Evolutionary conservation across 108 stramenopile genomes (phyloP).

Genomic region (Skeletonema grethae): DNA sequence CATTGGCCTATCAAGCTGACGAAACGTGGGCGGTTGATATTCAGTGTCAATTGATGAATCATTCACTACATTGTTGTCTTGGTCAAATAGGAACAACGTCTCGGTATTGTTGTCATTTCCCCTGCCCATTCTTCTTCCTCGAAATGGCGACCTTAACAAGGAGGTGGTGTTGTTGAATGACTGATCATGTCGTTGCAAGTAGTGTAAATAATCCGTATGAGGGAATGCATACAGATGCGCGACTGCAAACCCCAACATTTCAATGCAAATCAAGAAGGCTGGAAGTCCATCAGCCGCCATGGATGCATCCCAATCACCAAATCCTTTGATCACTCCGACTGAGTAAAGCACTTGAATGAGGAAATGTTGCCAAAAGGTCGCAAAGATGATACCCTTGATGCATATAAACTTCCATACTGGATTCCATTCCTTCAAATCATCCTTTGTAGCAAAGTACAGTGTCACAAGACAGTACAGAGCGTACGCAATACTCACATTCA

Average conservation of each 20-base stretch:
- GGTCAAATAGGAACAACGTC: conserved; percentile 39
- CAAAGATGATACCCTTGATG: conserved; percentile 66
- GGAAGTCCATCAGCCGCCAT: conserved; percentile 44
- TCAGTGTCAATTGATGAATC: conserved; percentile 28
- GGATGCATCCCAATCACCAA: conserved; percentile 39
- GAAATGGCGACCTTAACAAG: neutral
- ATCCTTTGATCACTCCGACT: conserved; percentile 31
- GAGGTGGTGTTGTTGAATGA: conserved; percentile 1
- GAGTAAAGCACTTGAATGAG: conserved; percentile 27
- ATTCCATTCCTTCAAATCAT: conserved; percentile 58
- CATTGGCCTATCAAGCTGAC: conserved; percentile 46
- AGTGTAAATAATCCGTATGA: conserved; percentile 55
- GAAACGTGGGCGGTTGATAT: conserved; percentile 42
- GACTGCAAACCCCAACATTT: conserved; percentile 60
- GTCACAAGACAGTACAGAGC: conserved; percentile 63
- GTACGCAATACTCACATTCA: conserved; percentile 53
- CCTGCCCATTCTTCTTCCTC: neutral
- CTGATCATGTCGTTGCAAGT: conserved; percentile 23
- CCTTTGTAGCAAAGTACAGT: conserved; percentile 47
- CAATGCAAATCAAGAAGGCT: conserved; percentile 58
- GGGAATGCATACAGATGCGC: conserved; percentile 58
- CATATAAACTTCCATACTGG: conserved; percentile 67
- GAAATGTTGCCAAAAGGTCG: conserved; percentile 68
- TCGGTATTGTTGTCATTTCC: conserved; percentile 4
- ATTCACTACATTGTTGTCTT: conserved; percentile 44